Evolutionary conservation across 2,329 filamentous ascomycete genomes (phyloP), one percentile per base, ranked within the genome.

Genomic region (Chaetomium globosum): DNA sequence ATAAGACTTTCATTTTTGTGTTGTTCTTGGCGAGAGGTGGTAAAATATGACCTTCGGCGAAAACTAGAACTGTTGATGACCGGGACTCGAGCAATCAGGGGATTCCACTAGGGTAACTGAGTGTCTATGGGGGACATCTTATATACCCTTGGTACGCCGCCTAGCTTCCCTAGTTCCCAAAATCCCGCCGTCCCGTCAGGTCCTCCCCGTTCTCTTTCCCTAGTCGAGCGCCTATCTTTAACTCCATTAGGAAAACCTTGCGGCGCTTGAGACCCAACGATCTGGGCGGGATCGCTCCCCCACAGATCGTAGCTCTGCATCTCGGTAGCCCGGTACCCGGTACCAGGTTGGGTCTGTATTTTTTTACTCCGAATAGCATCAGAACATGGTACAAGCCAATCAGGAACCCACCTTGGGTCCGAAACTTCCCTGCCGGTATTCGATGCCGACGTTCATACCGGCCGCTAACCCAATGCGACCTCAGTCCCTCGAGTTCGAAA

Each of bases 1-100:
- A 10, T 26, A 6, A 21, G 12, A 7, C 1, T 48, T 59, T 64
- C 61, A 64, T 64, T 1, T 7, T 36, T 19, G 59, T 33, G 23
- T 49, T 31, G 19, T 19, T 5, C n/a, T 2, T 7, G 16, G 9
- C n/a, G 23, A n/a, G 13, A 0, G 23, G 46, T 7, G 5, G 2
- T 23, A 26, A 13, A 26, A 26, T 26, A 30, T 21, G 23, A 5
- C 21, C 19, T 4, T 26, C 10, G 9, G 16, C 19, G 1, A 16
- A 9, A 43, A 28, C 19, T 21, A 13, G 13, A 4, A 16, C n/a
- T n/a, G 36, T 16, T 4, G 9, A 19, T 19, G 16, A 5, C n/a
- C 5, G 13, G 16, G 3, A 43, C 7, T 16, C 39, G 16, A 19
- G 13, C 16, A 6, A 7, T 12, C 9, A 36, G 9, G 33, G 33